These are phyloP conservation scores for Mentha longifolia DNA, from an alignment of 257 asterid genomes.

Conservation along the genomic window DNA sequence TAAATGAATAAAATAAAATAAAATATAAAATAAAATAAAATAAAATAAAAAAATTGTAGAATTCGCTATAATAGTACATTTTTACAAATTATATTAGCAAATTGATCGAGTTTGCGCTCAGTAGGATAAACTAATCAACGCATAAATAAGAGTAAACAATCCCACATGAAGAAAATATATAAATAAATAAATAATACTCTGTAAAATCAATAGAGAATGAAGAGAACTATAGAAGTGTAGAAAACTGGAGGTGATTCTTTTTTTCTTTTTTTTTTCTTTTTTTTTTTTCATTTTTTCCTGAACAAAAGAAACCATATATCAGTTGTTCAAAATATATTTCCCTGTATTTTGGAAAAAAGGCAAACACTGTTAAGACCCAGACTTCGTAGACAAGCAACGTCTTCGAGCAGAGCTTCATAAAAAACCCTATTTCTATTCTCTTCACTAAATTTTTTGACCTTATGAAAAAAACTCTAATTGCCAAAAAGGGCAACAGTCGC, in stretches of 20 bases:
- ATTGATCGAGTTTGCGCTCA: no score
- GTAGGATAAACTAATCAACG: no score
- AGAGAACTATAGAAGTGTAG: not conserved
- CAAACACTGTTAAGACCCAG: constrained; percentile 39
- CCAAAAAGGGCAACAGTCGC: constrained; percentile 35
- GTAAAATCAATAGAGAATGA: not conserved
- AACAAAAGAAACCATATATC: constrained; percentile 31
- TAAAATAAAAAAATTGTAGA: no score
- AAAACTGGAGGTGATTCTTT: not conserved
- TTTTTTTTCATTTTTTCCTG: not conserved
- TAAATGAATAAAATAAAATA: no score
- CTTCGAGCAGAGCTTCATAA: constrained; percentile 38
- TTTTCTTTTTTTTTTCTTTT: not conserved
- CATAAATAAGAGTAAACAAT: no score
- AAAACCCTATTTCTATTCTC: constrained; percentile 47
- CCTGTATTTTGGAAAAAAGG: constrained; percentile 25
- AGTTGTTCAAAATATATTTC: constrained; percentile 30
- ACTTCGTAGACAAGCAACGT: constrained; percentile 38
- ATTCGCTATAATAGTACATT: no score
- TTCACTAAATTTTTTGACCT: constrained; percentile 41
- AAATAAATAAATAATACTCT: no score
- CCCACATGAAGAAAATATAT: not conserved
- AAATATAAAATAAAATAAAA: no score
- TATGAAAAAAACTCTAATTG: constrained; percentile 29
- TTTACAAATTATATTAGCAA: no score